Conservation (phyloP, 306 rosid species). For the Trifolium fragiferum region DNA sequence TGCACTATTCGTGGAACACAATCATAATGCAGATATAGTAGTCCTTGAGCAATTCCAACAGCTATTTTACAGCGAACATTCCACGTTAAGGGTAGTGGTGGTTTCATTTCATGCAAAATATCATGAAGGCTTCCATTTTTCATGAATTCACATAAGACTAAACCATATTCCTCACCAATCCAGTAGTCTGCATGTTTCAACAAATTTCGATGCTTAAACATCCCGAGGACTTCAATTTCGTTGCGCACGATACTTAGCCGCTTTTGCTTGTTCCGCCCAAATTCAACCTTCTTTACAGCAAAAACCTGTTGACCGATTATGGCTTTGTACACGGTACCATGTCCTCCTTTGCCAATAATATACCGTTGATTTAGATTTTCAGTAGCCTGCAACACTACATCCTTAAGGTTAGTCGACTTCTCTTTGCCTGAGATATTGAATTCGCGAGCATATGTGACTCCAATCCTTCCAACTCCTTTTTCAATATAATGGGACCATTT, state of each 20-base stretch:
- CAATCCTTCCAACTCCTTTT: constrained; percentile 32
- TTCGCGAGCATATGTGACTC: constrained; percentile 34
- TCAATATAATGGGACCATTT: neutral
- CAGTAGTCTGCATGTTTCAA: constrained; percentile 65
- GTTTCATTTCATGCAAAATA: constrained; percentile 59
- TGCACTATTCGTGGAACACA: constrained; percentile 76
- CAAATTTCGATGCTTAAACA: constrained; percentile 73
- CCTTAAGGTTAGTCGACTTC: constrained; percentile 50
- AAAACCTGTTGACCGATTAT: constrained; percentile 44
- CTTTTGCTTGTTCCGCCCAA: constrained; percentile 45
- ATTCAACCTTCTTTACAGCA: constrained; percentile 73
- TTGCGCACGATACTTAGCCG: constrained; percentile 58
- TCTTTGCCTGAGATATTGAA: constrained; percentile 40
- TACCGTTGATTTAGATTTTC: constrained; percentile 57
- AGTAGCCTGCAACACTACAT: constrained; percentile 65
- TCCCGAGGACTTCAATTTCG: constrained; percentile 66
- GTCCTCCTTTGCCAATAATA: constrained; percentile 80
- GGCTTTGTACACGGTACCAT: constrained; percentile 81
- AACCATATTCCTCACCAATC: constrained; percentile 58
- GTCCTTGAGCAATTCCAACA: constrained; percentile 70
- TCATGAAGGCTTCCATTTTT: constrained; percentile 85
- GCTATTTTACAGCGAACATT: constrained; percentile 63
- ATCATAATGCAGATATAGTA: constrained; percentile 76
- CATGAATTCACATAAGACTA: constrained; percentile 67
- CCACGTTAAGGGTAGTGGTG: constrained; percentile 61